phyloP scores from a whole-genome alignment of 2,329 filamentous ascomycete genomes.

The Coleophoma eucalyptorum region DNA sequence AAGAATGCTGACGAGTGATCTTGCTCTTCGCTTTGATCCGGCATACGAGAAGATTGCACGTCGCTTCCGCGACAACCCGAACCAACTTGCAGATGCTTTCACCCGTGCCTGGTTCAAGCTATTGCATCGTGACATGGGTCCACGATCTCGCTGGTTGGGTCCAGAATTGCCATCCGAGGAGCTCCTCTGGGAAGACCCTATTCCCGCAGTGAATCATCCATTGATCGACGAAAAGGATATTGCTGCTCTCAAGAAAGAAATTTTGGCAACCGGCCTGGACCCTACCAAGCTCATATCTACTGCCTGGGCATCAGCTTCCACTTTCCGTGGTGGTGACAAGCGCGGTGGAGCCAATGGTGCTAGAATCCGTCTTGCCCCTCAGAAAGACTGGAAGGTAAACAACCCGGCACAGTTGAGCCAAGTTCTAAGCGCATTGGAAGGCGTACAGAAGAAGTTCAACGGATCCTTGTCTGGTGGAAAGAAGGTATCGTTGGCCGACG shows the following conservation, averaged over 20 bases:
- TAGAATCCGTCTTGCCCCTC: constrained; percentile 70
- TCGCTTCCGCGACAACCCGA: constrained; percentile 64
- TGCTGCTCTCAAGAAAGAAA: constrained; percentile 62
- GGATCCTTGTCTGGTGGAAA: constrained; percentile 43
- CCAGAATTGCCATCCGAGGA: constrained; percentile 69
- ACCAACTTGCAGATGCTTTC: constrained; percentile 67
- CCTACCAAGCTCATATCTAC: constrained; percentile 58
- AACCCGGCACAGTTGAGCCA: constrained; percentile 63
- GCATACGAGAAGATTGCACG: constrained; percentile 73
- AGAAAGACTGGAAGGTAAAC: constrained; percentile 72
- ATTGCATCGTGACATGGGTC: constrained; percentile 75
- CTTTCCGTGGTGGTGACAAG: constrained; percentile 75
- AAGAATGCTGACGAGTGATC: constrained; percentile 74
- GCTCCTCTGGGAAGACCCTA: constrained; percentile 71
- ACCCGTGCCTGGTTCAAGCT: constrained; percentile 80
- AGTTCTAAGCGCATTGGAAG: constrained; percentile 58
- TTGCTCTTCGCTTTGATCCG: constrained; percentile 69
- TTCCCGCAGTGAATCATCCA: constrained; percentile 55
- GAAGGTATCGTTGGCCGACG: constrained; percentile 74
- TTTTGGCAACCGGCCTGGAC: constrained; percentile 59
- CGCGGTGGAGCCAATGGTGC: constrained; percentile 79
- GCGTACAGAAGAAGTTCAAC: constrained; percentile 66
- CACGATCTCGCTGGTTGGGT: constrained; percentile 65
- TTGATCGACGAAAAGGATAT: constrained; percentile 61
- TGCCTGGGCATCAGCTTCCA: constrained; percentile 68